These are phyloP conservation scores for Fraxinus floribunda DNA, from an alignment of 305 asterid species.

Conservation along the genomic window DNA sequence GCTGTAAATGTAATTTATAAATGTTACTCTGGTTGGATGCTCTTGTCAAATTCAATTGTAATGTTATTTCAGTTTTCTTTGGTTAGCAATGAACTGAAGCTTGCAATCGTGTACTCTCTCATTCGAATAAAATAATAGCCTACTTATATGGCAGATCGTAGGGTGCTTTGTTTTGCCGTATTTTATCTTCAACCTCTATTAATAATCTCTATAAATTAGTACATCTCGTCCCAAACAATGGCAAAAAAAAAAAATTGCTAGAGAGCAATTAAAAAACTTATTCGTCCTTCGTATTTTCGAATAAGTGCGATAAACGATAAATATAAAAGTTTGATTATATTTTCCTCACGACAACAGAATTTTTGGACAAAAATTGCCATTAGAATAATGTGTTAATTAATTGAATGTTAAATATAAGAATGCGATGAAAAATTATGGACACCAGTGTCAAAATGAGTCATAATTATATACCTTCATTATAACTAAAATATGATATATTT, in stretches of 20 bases:
- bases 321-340: background rate
- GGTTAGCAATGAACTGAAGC: background rate
- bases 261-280: background rate
- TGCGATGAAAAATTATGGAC: too few relatives aligned
- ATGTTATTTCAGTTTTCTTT: background rate
- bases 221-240: background rate
- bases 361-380: too few relatives aligned
- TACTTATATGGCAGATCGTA: background rate
- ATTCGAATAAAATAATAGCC: background rate
- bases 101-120: background rate
- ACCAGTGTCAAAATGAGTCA: background rate
- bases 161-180: background rate
- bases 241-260: background rate
- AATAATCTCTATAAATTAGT: background rate
- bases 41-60: background rate
- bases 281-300: background rate
- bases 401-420: background rate
- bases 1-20: background rate
- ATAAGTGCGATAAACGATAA: background rate
- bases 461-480: too few relatives aligned
- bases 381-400: too few relatives aligned
- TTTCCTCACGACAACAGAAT: background rate
- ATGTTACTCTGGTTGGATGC: background rate
- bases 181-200: background rate
- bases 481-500: background rate